Base-by-base conservation (phyloP, 768 basidiomycete species). In the Kwoniella shandongensis region DNA sequence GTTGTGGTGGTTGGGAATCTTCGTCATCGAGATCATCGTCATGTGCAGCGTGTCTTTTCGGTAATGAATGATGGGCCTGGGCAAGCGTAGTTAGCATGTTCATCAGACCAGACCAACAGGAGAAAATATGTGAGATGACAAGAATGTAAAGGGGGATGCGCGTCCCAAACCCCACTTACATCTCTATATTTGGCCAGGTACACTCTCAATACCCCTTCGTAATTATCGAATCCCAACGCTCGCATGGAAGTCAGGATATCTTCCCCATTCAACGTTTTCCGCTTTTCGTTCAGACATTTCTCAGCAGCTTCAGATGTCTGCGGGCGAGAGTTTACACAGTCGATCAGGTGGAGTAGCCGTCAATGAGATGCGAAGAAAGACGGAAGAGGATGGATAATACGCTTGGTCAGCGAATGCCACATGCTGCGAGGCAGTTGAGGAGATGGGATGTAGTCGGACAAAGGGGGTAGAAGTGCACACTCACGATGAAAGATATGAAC, bases 261-360 rank as follows among this genome's bases (percentile, higher is more conserved):
- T 80, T 98, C 93, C 23, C 94, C 94, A 12, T 91, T 92, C 41
- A 97, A 92, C 57, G 94, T 98, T 81, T 98, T 98, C 61, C 94
- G 83, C 78, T 98, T 98, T 80, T 97, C 93, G 66, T 88, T 81
- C 73, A 88, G 84, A 65, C 91, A 93, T 70, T 91, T 91, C 77
- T 97, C 94, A 15, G 90, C 91, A 4, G 94, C 94, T 77, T 98
- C 94, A 41, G 87, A 89, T 26, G 93, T 96, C 73, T 72, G 46
- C 20, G 25, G 26, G 26, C 36, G 36, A 17, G n/a, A n/a, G n/a
- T n/a, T n/a, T n/a, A n/a, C n/a, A n/a, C 47, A 20, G 47, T 44
- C 5, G n/a, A n/a, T 39, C 8, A 26, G 35, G n/a, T n/a, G n/a
- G n/a, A n/a, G n/a, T n/a, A n/a, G n/a, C n/a, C n/a, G n/a, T n/a